Evolutionary conservation across 345 rosid genomes (phyloP).

Genomic region (Zanthoxylum bungeanum): DNA sequence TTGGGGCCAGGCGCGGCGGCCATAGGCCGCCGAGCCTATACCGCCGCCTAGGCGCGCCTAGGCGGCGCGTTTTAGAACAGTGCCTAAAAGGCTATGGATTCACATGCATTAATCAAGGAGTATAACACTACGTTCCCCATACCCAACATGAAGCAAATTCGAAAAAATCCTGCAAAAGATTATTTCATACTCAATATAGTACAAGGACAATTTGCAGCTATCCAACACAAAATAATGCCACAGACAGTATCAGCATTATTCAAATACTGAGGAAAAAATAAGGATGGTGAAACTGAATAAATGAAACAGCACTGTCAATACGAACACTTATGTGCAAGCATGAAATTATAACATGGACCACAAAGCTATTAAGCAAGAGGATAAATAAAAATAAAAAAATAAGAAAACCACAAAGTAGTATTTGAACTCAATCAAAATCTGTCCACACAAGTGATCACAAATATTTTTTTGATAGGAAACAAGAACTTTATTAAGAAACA

Average conservation of each 20-base stretch:
- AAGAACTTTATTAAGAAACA: too few relatives aligned
- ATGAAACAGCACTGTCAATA: background rate
- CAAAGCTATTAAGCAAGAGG: background rate
- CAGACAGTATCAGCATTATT: background rate
- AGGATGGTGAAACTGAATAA: background rate
- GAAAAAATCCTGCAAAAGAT: background rate
- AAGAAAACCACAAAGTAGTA: background rate
- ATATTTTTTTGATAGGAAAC: too few relatives aligned
- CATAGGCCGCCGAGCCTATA: too few relatives aligned
- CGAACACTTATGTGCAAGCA: too few relatives aligned
- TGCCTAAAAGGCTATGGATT: too few relatives aligned
- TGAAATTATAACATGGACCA: background rate
- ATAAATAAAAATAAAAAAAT: too few relatives aligned
- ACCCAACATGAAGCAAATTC: conserved; percentile 2
- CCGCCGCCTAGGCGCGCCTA: too few relatives aligned
- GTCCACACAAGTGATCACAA: background rate
- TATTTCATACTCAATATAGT: background rate
- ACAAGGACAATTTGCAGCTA: background rate
- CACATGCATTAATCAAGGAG: background rate
- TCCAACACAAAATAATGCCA: background rate
- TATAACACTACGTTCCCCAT: background rate
- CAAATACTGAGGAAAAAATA: too few relatives aligned
- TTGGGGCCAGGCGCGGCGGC: too few relatives aligned
- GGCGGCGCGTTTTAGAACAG: too few relatives aligned
- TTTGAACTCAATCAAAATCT: background rate